A percentile compares a stretch with the other conserved stretches of the same genome.
Evolutionary conservation across 495 filamentous ascomycete genomes (phyloP).

Genomic region (Penicillium maclennaniae): DNA sequence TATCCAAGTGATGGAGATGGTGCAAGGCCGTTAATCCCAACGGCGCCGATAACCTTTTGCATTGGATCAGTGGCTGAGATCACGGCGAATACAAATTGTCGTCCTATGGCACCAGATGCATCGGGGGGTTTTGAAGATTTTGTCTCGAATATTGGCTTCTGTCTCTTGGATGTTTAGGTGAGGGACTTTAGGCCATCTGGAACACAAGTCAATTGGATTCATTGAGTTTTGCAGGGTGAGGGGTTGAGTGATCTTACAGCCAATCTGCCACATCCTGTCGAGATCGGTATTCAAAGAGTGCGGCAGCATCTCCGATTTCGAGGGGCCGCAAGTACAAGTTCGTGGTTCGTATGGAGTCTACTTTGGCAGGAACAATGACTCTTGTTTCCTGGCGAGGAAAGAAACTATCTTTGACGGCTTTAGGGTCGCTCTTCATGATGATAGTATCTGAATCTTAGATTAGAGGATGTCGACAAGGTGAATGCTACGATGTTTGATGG

Average conservation of each 20-base stretch:
- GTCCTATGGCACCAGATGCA: conserved; percentile 19
- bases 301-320: conserved; percentile 14
- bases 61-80: conserved; percentile 13
- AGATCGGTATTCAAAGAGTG: conserved; percentile 18
- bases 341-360: conserved; percentile 13
- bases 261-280: conserved; percentile 27
- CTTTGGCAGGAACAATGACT: conserved; percentile 15
- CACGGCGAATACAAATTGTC: conserved; percentile 22
- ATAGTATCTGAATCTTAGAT: background rate
- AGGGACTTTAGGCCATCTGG: conserved; percentile 20
- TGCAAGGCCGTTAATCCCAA: conserved; percentile 21
- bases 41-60: conserved; percentile 17
- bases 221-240: background rate
- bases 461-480: too few relatives aligned
- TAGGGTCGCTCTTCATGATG: conserved; percentile 1
- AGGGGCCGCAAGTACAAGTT: conserved; percentile 20
- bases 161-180: conserved; percentile 20
- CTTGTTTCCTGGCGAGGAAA: conserved; percentile 14
- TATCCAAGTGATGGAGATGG: conserved; percentile 29
- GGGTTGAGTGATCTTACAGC: conserved; percentile 16
- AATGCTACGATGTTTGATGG: background rate
- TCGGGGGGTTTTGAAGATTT: conserved; percentile 25
- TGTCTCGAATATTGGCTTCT: conserved; percentile 14
- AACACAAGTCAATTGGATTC: background rate
- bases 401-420: conserved; percentile 3